These are phyloP conservation scores for Pestalotiopsis fici DNA, from an alignment of 2,329 filamentous ascomycete genomes.

Conservation along the genomic window DNA sequence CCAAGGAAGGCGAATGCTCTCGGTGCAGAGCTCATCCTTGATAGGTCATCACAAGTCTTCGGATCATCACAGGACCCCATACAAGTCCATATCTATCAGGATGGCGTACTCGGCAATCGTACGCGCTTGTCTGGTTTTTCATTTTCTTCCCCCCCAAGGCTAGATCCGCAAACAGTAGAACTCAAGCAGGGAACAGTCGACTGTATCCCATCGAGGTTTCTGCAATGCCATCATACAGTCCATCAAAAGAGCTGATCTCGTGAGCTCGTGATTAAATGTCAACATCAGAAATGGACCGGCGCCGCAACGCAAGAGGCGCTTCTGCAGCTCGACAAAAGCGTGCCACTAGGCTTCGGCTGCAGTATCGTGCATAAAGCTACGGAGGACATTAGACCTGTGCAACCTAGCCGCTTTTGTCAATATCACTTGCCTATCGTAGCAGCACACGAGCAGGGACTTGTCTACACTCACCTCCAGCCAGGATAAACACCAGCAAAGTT, in stretches of 20 bases:
- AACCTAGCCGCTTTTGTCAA: constrained; percentile 27
- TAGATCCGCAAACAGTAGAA: constrained; percentile 26
- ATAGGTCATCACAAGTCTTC: constrained; percentile 20
- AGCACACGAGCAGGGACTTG: neutral
- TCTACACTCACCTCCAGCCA: neutral
- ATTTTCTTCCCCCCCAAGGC: constrained; percentile 23
- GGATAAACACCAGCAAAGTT: neutral
- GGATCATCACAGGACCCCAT: constrained; percentile 22
- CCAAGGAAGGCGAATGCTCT: constrained; percentile 15
- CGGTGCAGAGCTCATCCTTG: constrained; percentile 21
- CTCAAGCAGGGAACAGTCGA: constrained; percentile 10
- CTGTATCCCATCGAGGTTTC: neutral
- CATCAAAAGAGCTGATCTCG: neutral
- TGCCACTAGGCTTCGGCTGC: constrained; percentile 30
- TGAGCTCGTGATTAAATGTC: neutral
- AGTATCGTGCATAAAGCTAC: constrained; percentile 29
- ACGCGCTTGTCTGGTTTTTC: constrained; percentile 24
- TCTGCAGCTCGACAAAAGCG: constrained; percentile 33
- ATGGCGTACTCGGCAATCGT: constrained; percentile 26
- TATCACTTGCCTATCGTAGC: constrained; percentile 9
- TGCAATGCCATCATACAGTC: neutral
- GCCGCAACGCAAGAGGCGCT: constrained; percentile 11
- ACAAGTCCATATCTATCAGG: constrained; percentile 9
- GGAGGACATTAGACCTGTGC: constrained; percentile 25
- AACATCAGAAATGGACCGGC: neutral